Base-by-base conservation (phyloP, 2,329 filamentous ascomycete genomes). In the Colletotrichum sublineola region DNA sequence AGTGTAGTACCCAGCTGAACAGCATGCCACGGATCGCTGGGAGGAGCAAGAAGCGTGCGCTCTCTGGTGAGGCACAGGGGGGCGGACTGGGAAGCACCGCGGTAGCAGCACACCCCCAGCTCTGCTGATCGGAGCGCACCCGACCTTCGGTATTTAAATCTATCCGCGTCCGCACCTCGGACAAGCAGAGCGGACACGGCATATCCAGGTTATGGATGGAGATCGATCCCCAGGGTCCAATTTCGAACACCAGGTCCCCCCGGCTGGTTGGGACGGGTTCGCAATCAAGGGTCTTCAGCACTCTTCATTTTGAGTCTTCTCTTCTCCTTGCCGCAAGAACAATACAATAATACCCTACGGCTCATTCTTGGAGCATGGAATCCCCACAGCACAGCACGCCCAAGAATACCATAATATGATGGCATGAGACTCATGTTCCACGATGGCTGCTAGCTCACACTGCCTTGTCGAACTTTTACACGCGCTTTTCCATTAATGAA, bases 151-250 rank as follows among this genome's bases (percentile, higher is more conserved):
- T 44, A 42, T 69, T 72, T 38, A 31, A 72, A 69, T 72, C 70
- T 60, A 24, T 72, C 66, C 70, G 70, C 66, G 66, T 72, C 60
- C 70, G 70, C 70, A 48, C 33, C 24, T 65, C 66, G 66, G 53
- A 68, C 33, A 55, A 52, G 8, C 31, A 24, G 33, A 64, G 55
- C 24, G 60, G 60, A 24, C 15, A 57, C 42, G 42, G 36, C 15
- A 46, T n/a, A 15, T 44, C 11, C 52, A 38, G 44, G 18, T 12
- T n/a, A 33, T 36, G 46, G 38, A 38, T 42, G 40, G 38, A 24
- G 61, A 72, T 72, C 66, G 70, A 72, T 69, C 15, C 53, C 55
- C n/a, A 70, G 66, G 66, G 66, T 69, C 70, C 24, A 46, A 42
- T 42, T 36, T 33, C 15, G 20, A 50, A n/a, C 20, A 33, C 31